Evolutionary conservation across 2,329 filamentous ascomycete genomes (phyloP).

Genomic region (Thelonectria discophora): DNA sequence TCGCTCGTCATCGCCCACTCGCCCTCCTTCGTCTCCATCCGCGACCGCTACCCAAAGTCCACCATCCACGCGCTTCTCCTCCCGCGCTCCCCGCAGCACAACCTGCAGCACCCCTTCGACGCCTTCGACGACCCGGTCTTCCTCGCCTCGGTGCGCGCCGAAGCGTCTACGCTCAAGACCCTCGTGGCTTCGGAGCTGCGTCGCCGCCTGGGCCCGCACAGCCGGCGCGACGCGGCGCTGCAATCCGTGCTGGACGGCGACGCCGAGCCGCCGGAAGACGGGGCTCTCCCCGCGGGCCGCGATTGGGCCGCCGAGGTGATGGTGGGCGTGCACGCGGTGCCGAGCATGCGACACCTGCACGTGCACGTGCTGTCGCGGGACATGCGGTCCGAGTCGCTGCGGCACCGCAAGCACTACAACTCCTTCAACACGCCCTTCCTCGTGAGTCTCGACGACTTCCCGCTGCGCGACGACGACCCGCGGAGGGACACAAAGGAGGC

Average conservation of each 20-base stretch:
- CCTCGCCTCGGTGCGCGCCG: conserved; percentile 67
- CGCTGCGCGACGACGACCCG: conserved; percentile 71
- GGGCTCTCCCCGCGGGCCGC: conserved; percentile 71
- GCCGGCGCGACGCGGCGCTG: conserved; percentile 69
- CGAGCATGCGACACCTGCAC: conserved; percentile 92
- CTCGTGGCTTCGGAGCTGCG: conserved; percentile 80
- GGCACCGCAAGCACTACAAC: conserved; percentile 89
- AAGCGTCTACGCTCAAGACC: conserved; percentile 67
- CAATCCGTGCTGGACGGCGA: conserved; percentile 73
- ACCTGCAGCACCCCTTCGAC: conserved; percentile 76
- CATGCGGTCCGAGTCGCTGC: conserved; percentile 75
- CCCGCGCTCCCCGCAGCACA: conserved; percentile 71
- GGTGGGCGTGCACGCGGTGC: conserved; percentile 84
- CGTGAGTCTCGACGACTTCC: conserved; percentile 80
- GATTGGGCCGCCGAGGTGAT: conserved; percentile 81
- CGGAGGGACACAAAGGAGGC: conserved; percentile 65
- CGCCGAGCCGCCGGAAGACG: conserved; percentile 38
- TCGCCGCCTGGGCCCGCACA: conserved; percentile 71
- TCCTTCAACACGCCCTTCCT: conserved; percentile 90
- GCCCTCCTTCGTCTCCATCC: conserved; percentile 76
- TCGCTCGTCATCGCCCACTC: conserved; percentile 72
- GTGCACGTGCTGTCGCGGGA: conserved; percentile 87
- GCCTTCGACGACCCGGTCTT: conserved; percentile 78
- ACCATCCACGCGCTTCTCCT: conserved; percentile 88
- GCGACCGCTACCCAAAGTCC: conserved; percentile 87